Conservation (phyloP, 2,329 filamentous ascomycete species). For the Fusarium agapanthi region DNA sequence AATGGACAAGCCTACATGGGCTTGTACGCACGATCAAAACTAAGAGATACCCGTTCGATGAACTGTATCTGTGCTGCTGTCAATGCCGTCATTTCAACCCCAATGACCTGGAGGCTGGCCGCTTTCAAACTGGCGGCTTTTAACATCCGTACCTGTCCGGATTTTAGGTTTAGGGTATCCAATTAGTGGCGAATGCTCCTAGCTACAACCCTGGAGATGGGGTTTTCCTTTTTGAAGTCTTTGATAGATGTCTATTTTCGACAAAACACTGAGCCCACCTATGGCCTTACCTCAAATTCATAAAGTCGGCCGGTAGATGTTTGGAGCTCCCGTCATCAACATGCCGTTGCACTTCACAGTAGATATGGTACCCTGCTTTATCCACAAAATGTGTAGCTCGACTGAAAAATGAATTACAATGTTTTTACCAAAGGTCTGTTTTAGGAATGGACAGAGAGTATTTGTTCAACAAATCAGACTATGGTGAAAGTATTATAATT, state of each 20-base stretch:
- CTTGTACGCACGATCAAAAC: not conserved
- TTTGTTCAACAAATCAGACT: not conserved
- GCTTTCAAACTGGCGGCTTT: not conserved
- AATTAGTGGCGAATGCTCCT: conserved; percentile 1
- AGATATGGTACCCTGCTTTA: not conserved
- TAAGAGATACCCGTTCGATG: not conserved
- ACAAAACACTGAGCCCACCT: not conserved
- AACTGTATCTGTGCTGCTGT: conserved; percentile 15
- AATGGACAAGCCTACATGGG: not conserved
- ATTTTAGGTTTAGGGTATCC: conserved; percentile 20
- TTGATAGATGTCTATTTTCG: not conserved
- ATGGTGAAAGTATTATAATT: not conserved
- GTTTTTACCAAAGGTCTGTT: too few relatives aligned
- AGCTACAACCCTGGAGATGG: not conserved
- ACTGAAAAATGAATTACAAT: not conserved
- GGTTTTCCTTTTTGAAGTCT: not conserved
- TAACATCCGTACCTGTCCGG: not conserved
- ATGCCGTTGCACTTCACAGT: not conserved
- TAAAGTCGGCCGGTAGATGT: not conserved
- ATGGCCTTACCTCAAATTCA: not conserved
- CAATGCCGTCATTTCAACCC: not conserved
- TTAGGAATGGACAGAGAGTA: not conserved
- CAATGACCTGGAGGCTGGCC: not conserved
- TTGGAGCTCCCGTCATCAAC: too few relatives aligned
- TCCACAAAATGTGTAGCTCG: not conserved